phyloP scores from a whole-genome alignment of 306 rosid genomes.

The Corylus avellana region DNA sequence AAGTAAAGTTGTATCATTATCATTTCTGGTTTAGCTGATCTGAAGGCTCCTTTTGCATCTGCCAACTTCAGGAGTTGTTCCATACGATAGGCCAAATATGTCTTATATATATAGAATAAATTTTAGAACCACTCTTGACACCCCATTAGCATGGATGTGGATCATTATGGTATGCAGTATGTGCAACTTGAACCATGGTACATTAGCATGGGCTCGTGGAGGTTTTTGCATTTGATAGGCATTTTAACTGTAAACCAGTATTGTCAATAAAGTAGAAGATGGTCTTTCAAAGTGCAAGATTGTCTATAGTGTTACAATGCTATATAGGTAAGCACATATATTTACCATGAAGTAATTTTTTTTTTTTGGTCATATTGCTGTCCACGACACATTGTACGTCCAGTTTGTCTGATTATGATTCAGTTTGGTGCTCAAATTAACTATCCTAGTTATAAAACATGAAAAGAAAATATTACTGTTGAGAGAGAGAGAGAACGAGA shows the following conservation, averaged over 20 bases:
- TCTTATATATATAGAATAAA: not conserved
- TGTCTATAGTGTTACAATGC: not conserved
- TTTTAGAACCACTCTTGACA: not conserved
- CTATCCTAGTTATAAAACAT: not conserved
- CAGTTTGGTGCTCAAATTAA: not conserved
- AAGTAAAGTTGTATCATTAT: too few species aligned
- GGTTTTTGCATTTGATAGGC: not conserved
- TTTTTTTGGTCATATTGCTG: not conserved
- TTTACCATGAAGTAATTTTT: too few species aligned
- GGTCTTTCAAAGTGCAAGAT: not conserved
- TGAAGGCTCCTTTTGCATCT: too few species aligned
- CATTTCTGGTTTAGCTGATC: too few species aligned
- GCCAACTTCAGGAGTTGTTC: too few species aligned
- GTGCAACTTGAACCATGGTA: not conserved
- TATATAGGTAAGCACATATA: not conserved
- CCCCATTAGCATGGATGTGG: too few species aligned
- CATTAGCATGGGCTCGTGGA: not conserved
- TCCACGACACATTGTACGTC: not conserved
- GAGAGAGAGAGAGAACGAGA: not conserved
- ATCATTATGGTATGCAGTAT: not conserved
- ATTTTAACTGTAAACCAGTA: not conserved
- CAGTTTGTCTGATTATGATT: not conserved
- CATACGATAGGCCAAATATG: too few species aligned
- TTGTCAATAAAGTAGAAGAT: not conserved
- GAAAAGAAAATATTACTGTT: not conserved